Evolutionary conservation across 805 yeast genomes (phyloP).

Genomic region (Wickerhamiella dianesei): DNA sequence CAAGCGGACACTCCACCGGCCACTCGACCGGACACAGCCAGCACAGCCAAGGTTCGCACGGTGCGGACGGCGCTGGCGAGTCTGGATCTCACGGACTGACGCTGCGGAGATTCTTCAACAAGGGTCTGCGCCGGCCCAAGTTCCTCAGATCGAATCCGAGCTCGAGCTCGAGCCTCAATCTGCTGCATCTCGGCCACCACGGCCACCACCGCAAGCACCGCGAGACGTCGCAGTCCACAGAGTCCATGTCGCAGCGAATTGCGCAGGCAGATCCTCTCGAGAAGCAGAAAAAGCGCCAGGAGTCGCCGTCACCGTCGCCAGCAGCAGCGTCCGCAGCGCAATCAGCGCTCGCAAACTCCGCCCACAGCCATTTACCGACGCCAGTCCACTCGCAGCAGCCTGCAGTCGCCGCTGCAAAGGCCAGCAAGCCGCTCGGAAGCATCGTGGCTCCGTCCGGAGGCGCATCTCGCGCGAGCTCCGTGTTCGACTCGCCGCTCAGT

Average conservation of each 20-base stretch:
- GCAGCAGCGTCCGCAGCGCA: background rate
- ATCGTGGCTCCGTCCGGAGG: background rate
- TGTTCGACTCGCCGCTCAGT: background rate
- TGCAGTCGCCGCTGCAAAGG: background rate
- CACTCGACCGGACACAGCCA: background rate
- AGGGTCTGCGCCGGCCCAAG: slow-evolving; percentile 7
- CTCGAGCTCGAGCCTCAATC: background rate
- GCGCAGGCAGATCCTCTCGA: background rate
- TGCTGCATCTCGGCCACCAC: background rate
- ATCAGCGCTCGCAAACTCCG: background rate
- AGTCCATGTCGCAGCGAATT: background rate
- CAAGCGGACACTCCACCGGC: too few species aligned
- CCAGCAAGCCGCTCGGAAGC: background rate
- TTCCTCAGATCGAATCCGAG: background rate
- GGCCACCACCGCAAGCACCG: background rate
- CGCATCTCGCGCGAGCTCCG: background rate
- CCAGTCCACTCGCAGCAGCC: background rate
- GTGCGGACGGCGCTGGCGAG: background rate
- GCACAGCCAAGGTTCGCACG: background rate
- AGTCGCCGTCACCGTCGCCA: background rate
- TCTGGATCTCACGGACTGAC: slow-evolving; percentile 9
- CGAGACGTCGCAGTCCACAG: background rate
- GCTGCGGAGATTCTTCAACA: slow-evolving; percentile 19
- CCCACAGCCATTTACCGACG: background rate
- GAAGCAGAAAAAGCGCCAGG: background rate